These are phyloP conservation scores for Anacardium occidentale DNA, from an alignment of 345 rosid species.

Conservation along the genomic window DNA sequence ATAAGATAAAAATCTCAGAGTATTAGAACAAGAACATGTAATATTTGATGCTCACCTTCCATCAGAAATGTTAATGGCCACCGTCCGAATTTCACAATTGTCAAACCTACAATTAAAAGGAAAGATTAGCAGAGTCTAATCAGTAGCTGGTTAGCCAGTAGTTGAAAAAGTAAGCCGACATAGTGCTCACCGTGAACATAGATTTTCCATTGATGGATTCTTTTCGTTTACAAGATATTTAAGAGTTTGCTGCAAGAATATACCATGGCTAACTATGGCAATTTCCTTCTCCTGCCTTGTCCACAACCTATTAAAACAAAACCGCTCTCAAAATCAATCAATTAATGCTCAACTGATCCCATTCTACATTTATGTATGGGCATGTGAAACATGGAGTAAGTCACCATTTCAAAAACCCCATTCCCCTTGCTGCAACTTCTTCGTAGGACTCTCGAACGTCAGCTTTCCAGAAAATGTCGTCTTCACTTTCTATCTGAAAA, in stretches of 20 bases:
- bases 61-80: constrained; percentile 32
- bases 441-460: constrained; percentile 47
- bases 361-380: too few relatives aligned
- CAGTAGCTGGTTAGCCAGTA: background rate
- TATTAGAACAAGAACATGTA: background rate
- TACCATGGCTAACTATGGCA: constrained; percentile 73
- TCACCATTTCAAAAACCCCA: constrained; percentile 58
- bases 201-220: constrained; percentile 21
- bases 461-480: constrained; percentile 58
- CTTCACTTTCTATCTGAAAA: constrained; percentile 65
- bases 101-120: constrained; percentile 34
- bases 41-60: constrained; percentile 28
- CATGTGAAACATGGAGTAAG: background rate
- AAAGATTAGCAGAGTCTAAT: too few relatives aligned
- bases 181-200: constrained; percentile 37
- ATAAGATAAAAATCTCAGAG: background rate
- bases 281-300: constrained; percentile 77
- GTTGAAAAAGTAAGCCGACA: too few relatives aligned
- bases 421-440: constrained; percentile 61
- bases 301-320: constrained; percentile 48
- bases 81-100: constrained; percentile 60
- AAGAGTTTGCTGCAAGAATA: constrained; percentile 57
- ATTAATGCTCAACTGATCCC: background rate
- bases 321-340: too few relatives aligned
- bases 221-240: constrained; percentile 42